A percentile compares a stretch with the other conserved stretches of the same genome.
phyloP scores from a whole-genome alignment of 495 filamentous ascomycete genomes.

The Trichoderma virens region DNA sequence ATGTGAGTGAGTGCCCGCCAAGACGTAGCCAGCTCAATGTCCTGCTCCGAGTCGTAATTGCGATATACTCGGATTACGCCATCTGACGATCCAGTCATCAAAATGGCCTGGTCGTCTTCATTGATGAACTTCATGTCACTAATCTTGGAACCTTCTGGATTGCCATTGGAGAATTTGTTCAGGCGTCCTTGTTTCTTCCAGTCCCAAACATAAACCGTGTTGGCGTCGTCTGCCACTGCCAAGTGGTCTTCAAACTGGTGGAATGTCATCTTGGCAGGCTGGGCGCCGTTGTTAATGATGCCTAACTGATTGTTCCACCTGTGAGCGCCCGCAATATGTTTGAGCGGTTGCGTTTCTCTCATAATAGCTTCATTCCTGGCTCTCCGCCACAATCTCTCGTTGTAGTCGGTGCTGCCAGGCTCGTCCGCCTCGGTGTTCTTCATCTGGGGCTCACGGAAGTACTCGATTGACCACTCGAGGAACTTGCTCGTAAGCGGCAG shows the following conservation, averaged over 20 bases:
- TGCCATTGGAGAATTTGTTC: slow-evolving; percentile 86
- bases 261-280: slow-evolving; percentile 87
- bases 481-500: slow-evolving; percentile 78
- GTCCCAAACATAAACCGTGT: slow-evolving; percentile 88
- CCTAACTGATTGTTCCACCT: slow-evolving; percentile 73
- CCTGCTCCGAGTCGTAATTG: slow-evolving; percentile 67
- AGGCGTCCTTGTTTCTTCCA: slow-evolving; percentile 68
- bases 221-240: slow-evolving; percentile 85
- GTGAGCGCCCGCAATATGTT: slow-evolving; percentile 71
- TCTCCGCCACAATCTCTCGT: slow-evolving; percentile 85
- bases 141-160: slow-evolving; percentile 83
- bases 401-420: slow-evolving; percentile 95
- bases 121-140: slow-evolving; percentile 96
- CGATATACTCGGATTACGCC: slow-evolving; percentile 91
- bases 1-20: slow-evolving; percentile 92
- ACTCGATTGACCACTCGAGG: slow-evolving; percentile 92
- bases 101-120: slow-evolving; percentile 88
- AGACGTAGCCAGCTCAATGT: slow-evolving; percentile 78
- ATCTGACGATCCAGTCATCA: slow-evolving; percentile 87
- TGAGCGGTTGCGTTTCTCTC: slow-evolving; percentile 83
- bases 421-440: slow-evolving; percentile 91
- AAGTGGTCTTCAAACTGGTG: slow-evolving; percentile 97
- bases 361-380: slow-evolving; percentile 90
- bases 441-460: slow-evolving; percentile 99
- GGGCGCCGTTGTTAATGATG: slow-evolving; percentile 77